phyloP scores from a whole-genome alignment of 306 rosid genomes.

The Lotus japonicus region DNA sequence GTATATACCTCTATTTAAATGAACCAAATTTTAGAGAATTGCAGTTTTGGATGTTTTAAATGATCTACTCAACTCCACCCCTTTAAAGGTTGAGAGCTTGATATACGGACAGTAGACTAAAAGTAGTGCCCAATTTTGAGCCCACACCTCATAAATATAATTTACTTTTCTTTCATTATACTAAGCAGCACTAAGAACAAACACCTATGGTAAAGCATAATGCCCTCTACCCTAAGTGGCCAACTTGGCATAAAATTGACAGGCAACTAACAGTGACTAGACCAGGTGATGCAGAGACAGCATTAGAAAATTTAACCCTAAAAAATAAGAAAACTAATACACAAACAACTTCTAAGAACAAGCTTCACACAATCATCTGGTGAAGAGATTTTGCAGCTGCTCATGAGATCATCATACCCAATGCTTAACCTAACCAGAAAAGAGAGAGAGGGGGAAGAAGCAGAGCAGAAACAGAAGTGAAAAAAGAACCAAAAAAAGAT shows the following conservation, averaged over 20 bases:
- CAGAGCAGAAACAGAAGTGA: neutral
- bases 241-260: neutral
- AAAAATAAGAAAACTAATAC: neutral
- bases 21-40: too few species aligned
- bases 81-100: too few species aligned
- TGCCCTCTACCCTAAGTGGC: slow-evolving; percentile 4
- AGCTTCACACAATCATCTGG: slow-evolving; percentile 35
- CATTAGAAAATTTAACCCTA: neutral
- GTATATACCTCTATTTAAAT: too few species aligned
- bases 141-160: neutral
- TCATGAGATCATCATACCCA: slow-evolving; percentile 41
- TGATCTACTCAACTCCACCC: too few species aligned
- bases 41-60: too few species aligned
- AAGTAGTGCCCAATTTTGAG: too few species aligned
- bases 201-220: neutral
- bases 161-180: neutral
- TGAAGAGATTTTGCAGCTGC: slow-evolving; percentile 38
- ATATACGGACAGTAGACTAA: neutral
- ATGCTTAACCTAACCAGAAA: slow-evolving; percentile 40
- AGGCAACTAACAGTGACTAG: neutral
- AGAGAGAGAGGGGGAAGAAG: neutral
- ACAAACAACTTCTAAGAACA: slow-evolving; percentile 13
- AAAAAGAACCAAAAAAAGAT: neutral
- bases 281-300: slow-evolving; percentile 7
- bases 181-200: neutral